Evolutionary conservation across 306 rosid genomes (phyloP).

Genomic region (Cucumis sativus): Cucumber_9930_V3 NC_026657.2:12540501-12541000

Average conservation of each 20-base stretch:
- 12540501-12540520: background rate
- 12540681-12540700: conserved; percentile 33
- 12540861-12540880: conserved; percentile 55
- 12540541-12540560: conserved; percentile 20
- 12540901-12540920: conserved; percentile 70
- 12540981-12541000: conserved; percentile 59
- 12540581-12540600: conserved; percentile 5
- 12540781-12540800: conserved; percentile 18
- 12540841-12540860: conserved; percentile 37
- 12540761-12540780: conserved; percentile 36
- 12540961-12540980: conserved; percentile 15
- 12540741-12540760: conserved; percentile 20
- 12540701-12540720: conserved; percentile 34
- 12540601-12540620: conserved; percentile 7
- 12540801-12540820: conserved; percentile 1
- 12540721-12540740: conserved; percentile 19
- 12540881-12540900: conserved; percentile 74
- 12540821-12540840: conserved; percentile 18
- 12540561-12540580: conserved; percentile 16
- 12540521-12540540: conserved; percentile 33
- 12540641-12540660: background rate
- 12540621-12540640: background rate
- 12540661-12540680: conserved; percentile 29
- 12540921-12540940: conserved; percentile 71
- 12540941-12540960: conserved; percentile 18